phyloP scores from a whole-genome alignment of 192 early-diverging fungal species.

The Obelidium mucronatum region DNA sequence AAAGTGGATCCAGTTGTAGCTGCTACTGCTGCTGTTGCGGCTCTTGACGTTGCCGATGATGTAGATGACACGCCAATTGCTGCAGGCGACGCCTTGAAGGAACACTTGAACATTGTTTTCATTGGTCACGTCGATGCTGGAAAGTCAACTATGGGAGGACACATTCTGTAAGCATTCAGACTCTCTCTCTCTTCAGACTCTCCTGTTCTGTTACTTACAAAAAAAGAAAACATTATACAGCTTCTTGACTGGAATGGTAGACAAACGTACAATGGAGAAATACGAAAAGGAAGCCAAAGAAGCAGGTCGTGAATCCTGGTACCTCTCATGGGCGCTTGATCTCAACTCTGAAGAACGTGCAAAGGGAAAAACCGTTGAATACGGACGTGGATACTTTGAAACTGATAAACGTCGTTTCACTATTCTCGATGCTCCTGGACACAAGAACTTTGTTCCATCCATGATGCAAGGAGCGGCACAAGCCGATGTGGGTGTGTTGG shows the following conservation, averaged over 20 bases:
- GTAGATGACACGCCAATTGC: constrained; percentile 55
- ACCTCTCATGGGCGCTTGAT: constrained; percentile 98
- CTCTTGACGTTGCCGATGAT: constrained; percentile 30
- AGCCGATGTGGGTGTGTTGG: constrained; percentile 94
- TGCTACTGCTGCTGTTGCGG: constrained; percentile 24
- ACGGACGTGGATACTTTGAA: constrained; percentile 97
- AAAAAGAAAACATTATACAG: constrained; percentile 43
- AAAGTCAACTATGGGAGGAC: constrained; percentile 99
- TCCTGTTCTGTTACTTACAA: neutral
- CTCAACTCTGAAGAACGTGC: constrained; percentile 95
- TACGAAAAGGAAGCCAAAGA: constrained; percentile 99
- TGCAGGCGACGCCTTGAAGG: constrained; percentile 62
- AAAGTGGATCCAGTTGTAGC: constrained; percentile 34
- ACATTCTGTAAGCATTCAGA: constrained; percentile 76
- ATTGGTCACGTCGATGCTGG: constrained; percentile 98
- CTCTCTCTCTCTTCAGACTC: neutral
- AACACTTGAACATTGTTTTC: constrained; percentile 97
- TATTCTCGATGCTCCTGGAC: constrained; percentile 97
- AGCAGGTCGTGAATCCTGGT: constrained; percentile 96
- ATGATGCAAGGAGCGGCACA: constrained; percentile 98
- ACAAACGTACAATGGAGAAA: constrained; percentile 99
- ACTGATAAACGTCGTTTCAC: constrained; percentile 95
- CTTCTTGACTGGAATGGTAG: constrained; percentile 97
- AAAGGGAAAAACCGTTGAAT: constrained; percentile 99
- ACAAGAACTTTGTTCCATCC: constrained; percentile 97